A percentile compares a stretch with the other conserved stretches of the same genome.
These are phyloP conservation scores for Tagetes patula DNA, from an alignment of 129 eudicot species.

Conservation along the genomic window DNA sequence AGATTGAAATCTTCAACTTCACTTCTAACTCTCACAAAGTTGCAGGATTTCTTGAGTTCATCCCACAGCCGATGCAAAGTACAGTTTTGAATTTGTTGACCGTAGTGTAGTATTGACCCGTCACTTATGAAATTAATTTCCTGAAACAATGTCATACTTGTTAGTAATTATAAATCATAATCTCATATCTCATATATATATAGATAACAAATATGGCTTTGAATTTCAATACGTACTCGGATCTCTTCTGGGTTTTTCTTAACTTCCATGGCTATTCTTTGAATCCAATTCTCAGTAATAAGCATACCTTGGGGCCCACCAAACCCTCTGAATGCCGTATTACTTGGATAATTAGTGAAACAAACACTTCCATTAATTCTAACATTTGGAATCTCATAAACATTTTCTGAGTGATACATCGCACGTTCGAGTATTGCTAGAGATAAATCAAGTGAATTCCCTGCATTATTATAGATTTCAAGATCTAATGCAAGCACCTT, in stretches of 20 bases:
- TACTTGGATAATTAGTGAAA: conserved; percentile 89
- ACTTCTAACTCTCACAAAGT: conserved; percentile 48
- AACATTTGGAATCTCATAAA: conserved; percentile 85
- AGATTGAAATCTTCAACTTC: conserved; percentile 75
- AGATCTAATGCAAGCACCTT: conserved; percentile 86
- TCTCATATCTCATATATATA: not conserved
- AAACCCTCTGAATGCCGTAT: conserved; percentile 98
- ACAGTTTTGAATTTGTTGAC: conserved; percentile 73
- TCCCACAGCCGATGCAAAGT: conserved; percentile 80
- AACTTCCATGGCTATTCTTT: conserved; percentile 84
- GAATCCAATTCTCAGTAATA: conserved; percentile 89
- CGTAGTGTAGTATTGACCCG: conserved; percentile 76
- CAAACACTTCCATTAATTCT: conserved; percentile 78
- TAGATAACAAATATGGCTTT: conserved; percentile 4
- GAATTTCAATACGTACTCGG: conserved; percentile 48
- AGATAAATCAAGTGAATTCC: conserved; percentile 93
- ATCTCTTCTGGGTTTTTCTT: conserved; percentile 83
- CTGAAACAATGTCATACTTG: conserved; percentile 39
- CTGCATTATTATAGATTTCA: conserved; percentile 80
- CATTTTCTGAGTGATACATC: conserved; percentile 87
- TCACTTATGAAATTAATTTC: conserved; percentile 80
- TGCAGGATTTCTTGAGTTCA: conserved; percentile 68
- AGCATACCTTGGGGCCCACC: conserved; percentile 99
- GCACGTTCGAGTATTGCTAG: conserved; percentile 89
- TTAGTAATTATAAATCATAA: not conserved